phyloP scores from a whole-genome alignment of 768 basidiomycete genomes.

The Cubamyces lactineus region DNA sequence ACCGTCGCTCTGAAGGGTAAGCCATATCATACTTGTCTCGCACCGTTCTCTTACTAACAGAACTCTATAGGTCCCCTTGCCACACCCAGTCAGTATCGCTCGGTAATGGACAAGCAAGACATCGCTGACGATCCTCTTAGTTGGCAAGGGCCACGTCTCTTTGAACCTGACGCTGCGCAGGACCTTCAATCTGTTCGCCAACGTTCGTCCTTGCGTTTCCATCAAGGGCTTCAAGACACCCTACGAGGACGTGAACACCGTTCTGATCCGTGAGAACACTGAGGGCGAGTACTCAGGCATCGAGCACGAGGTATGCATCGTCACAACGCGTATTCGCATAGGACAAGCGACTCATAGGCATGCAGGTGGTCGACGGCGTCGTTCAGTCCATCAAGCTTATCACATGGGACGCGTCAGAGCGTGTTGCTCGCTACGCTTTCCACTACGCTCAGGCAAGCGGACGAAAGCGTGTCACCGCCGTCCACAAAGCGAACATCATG shows the following conservation, averaged over 20 bases:
- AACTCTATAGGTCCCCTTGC: slow-evolving; percentile 78
- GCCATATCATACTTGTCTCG: slow-evolving; percentile 23
- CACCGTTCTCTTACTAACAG: not conserved
- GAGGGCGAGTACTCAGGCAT: slow-evolving; percentile 99
- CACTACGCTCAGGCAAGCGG: slow-evolving; percentile 91
- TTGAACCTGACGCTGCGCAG: slow-evolving; percentile 95
- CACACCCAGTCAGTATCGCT: slow-evolving; percentile 79
- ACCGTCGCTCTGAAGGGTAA: slow-evolving; percentile 96
- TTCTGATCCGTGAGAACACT: slow-evolving; percentile 98
- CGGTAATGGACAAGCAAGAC: not conserved
- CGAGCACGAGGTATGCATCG: slow-evolving; percentile 83
- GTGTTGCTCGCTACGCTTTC: slow-evolving; percentile 98
- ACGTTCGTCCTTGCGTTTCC: slow-evolving; percentile 95
- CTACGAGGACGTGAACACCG: slow-evolving; percentile 97
- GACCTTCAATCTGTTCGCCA: slow-evolving; percentile 98
- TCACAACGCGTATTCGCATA: slow-evolving; percentile 4
- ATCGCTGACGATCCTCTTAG: slow-evolving; percentile 45
- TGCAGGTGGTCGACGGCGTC: slow-evolving; percentile 92
- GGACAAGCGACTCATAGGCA: not conserved
- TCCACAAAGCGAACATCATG: slow-evolving; percentile 99
- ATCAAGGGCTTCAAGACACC: slow-evolving; percentile 98
- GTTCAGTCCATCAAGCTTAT: slow-evolving; percentile 99
- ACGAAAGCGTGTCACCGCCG: slow-evolving; percentile 92
- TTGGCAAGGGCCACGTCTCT: slow-evolving; percentile 99
- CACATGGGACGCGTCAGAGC: slow-evolving; percentile 98